Percentiles rank a stretch among this genome's conserved stretches.
Conservation (phyloP, 2,329 filamentous ascomycete species). For the Torrubiellomyces zombiae region DNA sequence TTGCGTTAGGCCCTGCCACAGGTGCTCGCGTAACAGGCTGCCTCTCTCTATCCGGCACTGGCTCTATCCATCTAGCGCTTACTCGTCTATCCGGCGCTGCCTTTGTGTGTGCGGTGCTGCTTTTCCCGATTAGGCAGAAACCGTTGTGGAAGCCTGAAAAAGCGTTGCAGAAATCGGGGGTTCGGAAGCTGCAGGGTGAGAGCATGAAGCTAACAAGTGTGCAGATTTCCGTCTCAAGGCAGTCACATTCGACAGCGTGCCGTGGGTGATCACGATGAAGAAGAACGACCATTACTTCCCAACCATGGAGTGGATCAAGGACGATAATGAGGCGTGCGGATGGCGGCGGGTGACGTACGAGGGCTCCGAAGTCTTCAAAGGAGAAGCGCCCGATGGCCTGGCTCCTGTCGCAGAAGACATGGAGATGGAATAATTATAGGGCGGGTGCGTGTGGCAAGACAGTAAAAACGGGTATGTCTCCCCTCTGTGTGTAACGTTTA, state of each 20-base stretch:
- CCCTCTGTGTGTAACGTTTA: too few species aligned
- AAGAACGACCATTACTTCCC: slow-evolving; percentile 96
- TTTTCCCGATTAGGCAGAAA: too few species aligned
- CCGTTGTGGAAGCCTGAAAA: too few species aligned
- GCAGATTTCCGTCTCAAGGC: slow-evolving; percentile 84
- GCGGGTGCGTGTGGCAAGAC: too few species aligned
- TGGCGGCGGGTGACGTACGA: slow-evolving; percentile 50
- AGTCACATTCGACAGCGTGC: slow-evolving; percentile 97
- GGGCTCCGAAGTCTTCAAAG: slow-evolving; percentile 32
- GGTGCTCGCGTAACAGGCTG: too few species aligned
- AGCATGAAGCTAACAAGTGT: slow-evolving; percentile 6
- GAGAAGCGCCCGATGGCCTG: slow-evolving; percentile 36
- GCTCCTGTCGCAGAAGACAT: slow-evolving; percentile 23
- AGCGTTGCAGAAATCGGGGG: too few species aligned
- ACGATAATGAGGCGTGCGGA: slow-evolving; percentile 37
- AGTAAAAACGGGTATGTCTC: too few species aligned
- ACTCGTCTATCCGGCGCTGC: too few species aligned
- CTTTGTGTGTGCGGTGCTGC: too few species aligned
- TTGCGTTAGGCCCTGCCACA: too few species aligned
- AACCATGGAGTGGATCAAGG: slow-evolving; percentile 54
- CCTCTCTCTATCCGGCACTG: too few species aligned
- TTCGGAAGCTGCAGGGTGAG: background rate
- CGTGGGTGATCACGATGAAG: slow-evolving; percentile 99
- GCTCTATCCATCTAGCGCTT: too few species aligned
- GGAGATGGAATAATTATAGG: slow-evolving; percentile 20